Conservation (phyloP, 768 basidiomycete species). For the Lactarius hengduanensis region DNA sequence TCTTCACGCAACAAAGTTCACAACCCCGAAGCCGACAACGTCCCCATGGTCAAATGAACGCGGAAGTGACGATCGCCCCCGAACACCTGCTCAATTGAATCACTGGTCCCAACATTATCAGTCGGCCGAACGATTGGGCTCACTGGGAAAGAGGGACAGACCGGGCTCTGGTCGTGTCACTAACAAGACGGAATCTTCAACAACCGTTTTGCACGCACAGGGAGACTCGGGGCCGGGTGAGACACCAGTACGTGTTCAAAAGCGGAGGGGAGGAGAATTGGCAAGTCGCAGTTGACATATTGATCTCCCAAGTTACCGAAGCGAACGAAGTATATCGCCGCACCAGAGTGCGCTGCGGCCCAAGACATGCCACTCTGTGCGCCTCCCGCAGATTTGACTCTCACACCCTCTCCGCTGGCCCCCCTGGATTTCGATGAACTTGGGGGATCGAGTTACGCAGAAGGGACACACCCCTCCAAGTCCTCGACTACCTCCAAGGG, state of each 20-base stretch:
- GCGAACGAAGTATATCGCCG: not conserved
- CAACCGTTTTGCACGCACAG: not conserved
- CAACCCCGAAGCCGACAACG: not conserved
- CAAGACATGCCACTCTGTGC: constrained; percentile 1
- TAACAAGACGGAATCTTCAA: not conserved
- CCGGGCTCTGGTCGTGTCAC: not conserved
- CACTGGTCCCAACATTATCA: not conserved
- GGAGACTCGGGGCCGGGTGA: not conserved
- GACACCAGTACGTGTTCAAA: constrained; percentile 11
- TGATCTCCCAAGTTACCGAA: constrained; percentile 7
- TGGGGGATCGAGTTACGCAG: not conserved
- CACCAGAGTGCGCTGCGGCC: not conserved
- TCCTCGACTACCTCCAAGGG: not conserved
- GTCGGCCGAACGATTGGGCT: not conserved
- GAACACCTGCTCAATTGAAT: not conserved
- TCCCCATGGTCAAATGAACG: not conserved
- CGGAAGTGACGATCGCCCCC: not conserved
- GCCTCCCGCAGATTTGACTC: not conserved
- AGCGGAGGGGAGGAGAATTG: not conserved
- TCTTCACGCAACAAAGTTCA: not conserved
- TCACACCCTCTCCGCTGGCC: not conserved
- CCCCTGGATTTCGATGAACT: not conserved
- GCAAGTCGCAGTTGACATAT: constrained; percentile 2
- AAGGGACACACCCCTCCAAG: not conserved
- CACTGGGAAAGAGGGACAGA: not conserved